These are phyloP conservation scores for Yarrowia divulgata DNA, from an alignment of 805 yeast genomes.

Conservation along the genomic window DNA sequence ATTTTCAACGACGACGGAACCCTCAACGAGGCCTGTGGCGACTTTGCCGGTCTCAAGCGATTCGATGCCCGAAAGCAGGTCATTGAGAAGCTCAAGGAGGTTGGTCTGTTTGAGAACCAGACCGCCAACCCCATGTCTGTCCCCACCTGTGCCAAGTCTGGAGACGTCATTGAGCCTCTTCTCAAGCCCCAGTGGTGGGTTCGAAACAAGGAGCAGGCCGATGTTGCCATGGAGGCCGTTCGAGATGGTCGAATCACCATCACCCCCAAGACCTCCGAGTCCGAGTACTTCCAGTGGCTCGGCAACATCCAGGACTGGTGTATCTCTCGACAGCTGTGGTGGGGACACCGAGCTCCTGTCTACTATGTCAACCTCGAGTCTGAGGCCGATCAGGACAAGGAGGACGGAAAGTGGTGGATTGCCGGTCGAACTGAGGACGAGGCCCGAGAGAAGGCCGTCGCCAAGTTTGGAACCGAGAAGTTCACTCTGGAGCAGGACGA, in stretches of 20 bases:
- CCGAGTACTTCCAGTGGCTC: conserved; percentile 94
- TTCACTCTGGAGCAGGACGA: conserved; percentile 92
- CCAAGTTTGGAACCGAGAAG: conserved; percentile 71
- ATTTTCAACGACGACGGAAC: conserved; percentile 91
- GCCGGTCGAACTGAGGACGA: conserved; percentile 85
- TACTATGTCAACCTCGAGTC: conserved; percentile 87
- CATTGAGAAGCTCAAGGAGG: conserved; percentile 76
- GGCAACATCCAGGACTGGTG: conserved; percentile 99
- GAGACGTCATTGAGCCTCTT: conserved; percentile 95
- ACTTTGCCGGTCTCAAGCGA: conserved; percentile 89
- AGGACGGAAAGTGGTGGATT: conserved; percentile 79
- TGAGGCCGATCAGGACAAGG: conserved; percentile 59
- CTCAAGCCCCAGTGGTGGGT: conserved; percentile 99
- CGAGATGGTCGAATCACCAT: conserved; percentile 80
- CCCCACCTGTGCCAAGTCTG: conserved; percentile 94
- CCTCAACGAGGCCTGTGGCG: conserved; percentile 91
- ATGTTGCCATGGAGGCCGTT: conserved; percentile 84
- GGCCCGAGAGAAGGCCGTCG: conserved; percentile 81
- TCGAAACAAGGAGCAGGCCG: conserved; percentile 85
- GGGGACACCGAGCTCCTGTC: conserved; percentile 99
- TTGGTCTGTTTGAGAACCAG: conserved; percentile 81
- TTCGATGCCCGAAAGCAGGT: conserved; percentile 91
- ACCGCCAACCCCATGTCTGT: conserved; percentile 95
- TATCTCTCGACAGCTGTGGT: conserved; percentile 91
- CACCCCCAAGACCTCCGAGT: conserved; percentile 86